phyloP scores from a whole-genome alignment of 805 yeast species.

The Candida methanosorbosa region DNA sequence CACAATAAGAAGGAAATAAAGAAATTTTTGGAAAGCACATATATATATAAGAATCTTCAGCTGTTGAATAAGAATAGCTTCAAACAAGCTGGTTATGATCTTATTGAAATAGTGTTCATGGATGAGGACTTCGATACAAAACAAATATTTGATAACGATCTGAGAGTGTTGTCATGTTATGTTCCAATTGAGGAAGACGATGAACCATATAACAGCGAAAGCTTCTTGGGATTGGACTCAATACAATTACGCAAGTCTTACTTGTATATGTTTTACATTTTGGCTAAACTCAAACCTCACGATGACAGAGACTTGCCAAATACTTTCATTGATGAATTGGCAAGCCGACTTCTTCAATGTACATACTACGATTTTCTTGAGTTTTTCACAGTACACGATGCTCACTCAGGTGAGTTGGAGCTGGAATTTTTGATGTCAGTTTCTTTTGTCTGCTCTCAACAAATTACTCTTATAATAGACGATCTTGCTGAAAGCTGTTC shows the following conservation, averaged over 20 bases:
- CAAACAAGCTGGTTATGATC: slow-evolving; percentile 1
- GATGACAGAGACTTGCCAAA: too few species aligned
- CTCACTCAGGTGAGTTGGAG: background rate
- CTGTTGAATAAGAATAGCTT: background rate
- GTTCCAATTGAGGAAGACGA: slow-evolving; percentile 1
- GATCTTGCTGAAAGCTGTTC: too few species aligned
- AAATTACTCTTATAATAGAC: background rate
- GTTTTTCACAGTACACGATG: slow-evolving; percentile 6
- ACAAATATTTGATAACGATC: slow-evolving; percentile 12
- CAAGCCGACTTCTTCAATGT: too few species aligned
- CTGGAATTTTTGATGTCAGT: background rate
- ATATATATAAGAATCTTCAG: background rate
- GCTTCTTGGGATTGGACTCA: slow-evolving; percentile 8
- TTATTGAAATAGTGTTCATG: slow-evolving; percentile 9
- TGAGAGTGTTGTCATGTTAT: slow-evolving; percentile 2
- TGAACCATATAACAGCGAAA: background rate
- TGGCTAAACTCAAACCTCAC: too few species aligned
- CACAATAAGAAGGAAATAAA: too few species aligned
- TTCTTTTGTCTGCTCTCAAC: background rate
- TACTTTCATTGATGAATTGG: too few species aligned
- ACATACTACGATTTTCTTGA: slow-evolving; percentile 7
- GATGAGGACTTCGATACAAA: slow-evolving; percentile 2
- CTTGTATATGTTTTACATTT: slow-evolving; percentile 2
- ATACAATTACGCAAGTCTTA: slow-evolving; percentile 8
- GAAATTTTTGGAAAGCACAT: background rate